Evolutionary conservation across 1,284 basidiomycete genomes (phyloP), one percentile per base, ranked within the genome.

Genomic region (Meira miltonrushii): DNA sequence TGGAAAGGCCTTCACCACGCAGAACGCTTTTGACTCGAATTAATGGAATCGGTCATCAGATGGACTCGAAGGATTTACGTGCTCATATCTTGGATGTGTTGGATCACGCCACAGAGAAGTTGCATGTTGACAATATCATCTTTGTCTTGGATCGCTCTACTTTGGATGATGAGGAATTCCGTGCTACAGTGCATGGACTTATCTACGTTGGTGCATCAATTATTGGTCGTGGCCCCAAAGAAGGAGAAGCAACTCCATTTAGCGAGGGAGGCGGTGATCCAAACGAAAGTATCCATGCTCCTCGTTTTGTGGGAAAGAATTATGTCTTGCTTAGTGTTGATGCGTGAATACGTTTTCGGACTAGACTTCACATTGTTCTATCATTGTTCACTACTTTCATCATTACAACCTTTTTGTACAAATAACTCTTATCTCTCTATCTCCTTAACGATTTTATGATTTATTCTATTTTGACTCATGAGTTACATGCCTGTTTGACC

Each of bases 401-500:
- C 15, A 43, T 43, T 6, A 43, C 19, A 15, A 43, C 3, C 3
- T 15, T 43, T 15, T 6, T 43, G 13, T 19, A 43, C 13, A 43
- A 43, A 43, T 43, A 15, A 3, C 15, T 11, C 11, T 43, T 10
- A n/a, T 15, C 6, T n/a, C 41, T 43, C 10, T 43, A 43, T 43
- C 41, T n/a, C 10, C 6, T n/a, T n/a, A 4, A 15, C 10, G 10
- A 4, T 43, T 21, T 43, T n/a, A 43, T 21, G 41, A 5, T 43
- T 15, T 43, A 15, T 21, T 15, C 41, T 43, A 43, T 21, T 6
- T 3, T 25, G 25, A 2, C 21, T 53, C 15, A 68, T 63, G 63
- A 68, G 12, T 63, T 58, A 11, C 46, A 57, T 41, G 61, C 78
- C 54, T 84, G 82, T 46, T 81, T 80, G 13, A 90, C 78, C 79